Conservation (phyloP, 371 early-diverging fungal genomes). For the Umbelopsis sp. region DNA sequence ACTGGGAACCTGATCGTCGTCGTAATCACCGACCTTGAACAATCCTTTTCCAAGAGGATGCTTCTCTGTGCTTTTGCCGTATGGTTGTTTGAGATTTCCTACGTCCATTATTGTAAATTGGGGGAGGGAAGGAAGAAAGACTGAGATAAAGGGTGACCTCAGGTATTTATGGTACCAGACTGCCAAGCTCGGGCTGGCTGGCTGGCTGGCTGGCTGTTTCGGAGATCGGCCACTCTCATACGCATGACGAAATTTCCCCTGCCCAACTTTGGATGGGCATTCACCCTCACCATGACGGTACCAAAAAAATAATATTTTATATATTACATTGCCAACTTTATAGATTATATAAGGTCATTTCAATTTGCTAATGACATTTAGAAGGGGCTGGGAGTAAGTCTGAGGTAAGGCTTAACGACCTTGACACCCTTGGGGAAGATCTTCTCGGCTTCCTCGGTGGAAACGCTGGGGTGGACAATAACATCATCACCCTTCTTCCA, state of each 20-base stretch:
- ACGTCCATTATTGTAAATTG: conserved; percentile 38
- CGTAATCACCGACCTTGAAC: conserved; percentile 49
- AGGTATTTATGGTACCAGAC: neutral
- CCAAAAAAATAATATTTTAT: neutral
- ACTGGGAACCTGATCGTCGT: conserved; percentile 17
- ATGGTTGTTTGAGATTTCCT: conserved; percentile 41
- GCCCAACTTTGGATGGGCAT: neutral
- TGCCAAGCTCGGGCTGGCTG: too few relatives aligned
- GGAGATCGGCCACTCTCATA: neutral
- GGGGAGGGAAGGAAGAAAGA: neutral
- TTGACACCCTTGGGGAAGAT: conserved; percentile 82
- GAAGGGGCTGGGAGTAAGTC: conserved; percentile 66
- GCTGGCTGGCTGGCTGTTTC: too few relatives aligned
- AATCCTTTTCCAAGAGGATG: conserved; percentile 25
- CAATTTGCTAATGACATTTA: conserved; percentile 22
- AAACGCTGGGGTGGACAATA: conserved; percentile 86
- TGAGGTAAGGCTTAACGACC: conserved; percentile 86
- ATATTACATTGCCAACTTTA: conserved; percentile 2
- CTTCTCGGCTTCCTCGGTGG: conserved; percentile 80
- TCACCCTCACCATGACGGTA: too few relatives aligned
- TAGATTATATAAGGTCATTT: neutral
- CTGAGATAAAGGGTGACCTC: conserved; percentile 6
- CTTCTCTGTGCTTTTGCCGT: conserved; percentile 24
- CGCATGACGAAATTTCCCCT: conserved; percentile 13
- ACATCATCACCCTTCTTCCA: conserved; percentile 91